phyloP scores from a whole-genome alignment of 2,329 filamentous ascomycete genomes.

The Ciborinia camelliae region DNA sequence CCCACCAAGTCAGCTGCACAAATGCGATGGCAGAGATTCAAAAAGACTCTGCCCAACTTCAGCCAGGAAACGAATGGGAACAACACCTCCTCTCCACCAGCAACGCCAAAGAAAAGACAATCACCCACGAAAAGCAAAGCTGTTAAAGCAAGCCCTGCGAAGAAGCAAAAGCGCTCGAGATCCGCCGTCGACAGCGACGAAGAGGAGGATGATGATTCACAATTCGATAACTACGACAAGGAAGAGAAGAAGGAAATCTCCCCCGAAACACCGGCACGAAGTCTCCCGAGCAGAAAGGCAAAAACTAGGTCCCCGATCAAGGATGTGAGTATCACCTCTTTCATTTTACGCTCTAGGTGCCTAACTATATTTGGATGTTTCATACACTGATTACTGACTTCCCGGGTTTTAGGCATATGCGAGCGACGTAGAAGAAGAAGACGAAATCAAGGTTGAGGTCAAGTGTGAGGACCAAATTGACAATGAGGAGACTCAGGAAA shows the following conservation, averaged over 20 bases:
- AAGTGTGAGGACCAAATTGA: background rate
- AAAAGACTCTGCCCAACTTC: background rate
- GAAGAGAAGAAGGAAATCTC: background rate
- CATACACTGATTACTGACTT: background rate
- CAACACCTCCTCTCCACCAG: background rate
- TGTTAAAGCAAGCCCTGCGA: background rate
- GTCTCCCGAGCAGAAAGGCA: conserved; percentile 10
- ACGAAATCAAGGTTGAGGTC: background rate
- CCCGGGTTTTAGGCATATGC: background rate
- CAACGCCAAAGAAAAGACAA: conserved; percentile 9
- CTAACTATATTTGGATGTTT: background rate
- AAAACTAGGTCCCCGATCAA: conserved; percentile 8
- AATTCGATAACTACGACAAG: background rate
- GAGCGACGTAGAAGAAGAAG: background rate
- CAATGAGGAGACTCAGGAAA: background rate
- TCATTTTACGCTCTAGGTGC: no score
- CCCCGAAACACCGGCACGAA: background rate
- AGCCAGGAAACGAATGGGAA: background rate
- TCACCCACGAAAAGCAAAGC: conserved; percentile 10
- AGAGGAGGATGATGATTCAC: background rate
- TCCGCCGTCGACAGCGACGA: background rate
- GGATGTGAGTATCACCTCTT: background rate
- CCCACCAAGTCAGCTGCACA: background rate
- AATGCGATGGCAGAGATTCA: conserved; percentile 5
- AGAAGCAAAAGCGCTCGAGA: conserved; percentile 12